A percentile compares a stretch with the other conserved stretches of the same genome.
These are phyloP conservation scores for Haematococcus lacustris DNA, from an alignment of 139 green algal genomes.

Conservation along the genomic window DNA sequence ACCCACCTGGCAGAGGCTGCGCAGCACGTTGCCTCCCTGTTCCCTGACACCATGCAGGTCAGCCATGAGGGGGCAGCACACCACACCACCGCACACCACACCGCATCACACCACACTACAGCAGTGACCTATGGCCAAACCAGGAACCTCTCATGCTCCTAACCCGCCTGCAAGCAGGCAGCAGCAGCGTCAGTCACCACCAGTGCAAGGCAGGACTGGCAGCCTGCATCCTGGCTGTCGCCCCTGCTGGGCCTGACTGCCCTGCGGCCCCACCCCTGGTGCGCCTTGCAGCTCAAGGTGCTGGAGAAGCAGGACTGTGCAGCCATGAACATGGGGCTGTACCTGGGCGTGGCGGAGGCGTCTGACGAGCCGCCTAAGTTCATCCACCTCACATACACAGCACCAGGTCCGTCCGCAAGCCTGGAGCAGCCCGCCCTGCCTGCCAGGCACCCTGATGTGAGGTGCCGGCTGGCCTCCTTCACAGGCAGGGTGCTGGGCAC, in stretches of 20 bases:
- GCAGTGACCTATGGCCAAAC: not conserved
- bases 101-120: too few relatives aligned
- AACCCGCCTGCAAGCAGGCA: not conserved
- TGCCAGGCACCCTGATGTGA: too few relatives aligned
- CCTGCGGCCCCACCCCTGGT: not conserved
- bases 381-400: conserved; percentile 95
- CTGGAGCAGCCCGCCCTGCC: too few relatives aligned
- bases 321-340: conserved; percentile 87
- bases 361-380: conserved; percentile 80
- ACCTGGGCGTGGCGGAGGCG: conserved; percentile 86
- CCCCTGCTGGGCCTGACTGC: not conserved
- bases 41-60: not conserved
- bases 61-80: not conserved
- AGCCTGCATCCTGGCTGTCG: not conserved
- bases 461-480: too few relatives aligned
- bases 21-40: conserved; percentile 38
- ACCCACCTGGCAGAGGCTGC: conserved; percentile 73
- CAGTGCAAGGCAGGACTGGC: not conserved
- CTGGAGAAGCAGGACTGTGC: conserved; percentile 86
- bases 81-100: too few relatives aligned
- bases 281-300: conserved; percentile 37
- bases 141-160: not conserved
- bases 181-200: not conserved
- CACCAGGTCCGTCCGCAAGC: conserved; percentile 15
- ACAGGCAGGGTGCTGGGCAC: too few relatives aligned